A percentile compares a stretch with the other conserved stretches of the same genome.
These are phyloP conservation scores for Trichocomaceae sp. DNA, from an alignment of 2,329 filamentous ascomycete genomes.

Conservation along the genomic window DNA sequence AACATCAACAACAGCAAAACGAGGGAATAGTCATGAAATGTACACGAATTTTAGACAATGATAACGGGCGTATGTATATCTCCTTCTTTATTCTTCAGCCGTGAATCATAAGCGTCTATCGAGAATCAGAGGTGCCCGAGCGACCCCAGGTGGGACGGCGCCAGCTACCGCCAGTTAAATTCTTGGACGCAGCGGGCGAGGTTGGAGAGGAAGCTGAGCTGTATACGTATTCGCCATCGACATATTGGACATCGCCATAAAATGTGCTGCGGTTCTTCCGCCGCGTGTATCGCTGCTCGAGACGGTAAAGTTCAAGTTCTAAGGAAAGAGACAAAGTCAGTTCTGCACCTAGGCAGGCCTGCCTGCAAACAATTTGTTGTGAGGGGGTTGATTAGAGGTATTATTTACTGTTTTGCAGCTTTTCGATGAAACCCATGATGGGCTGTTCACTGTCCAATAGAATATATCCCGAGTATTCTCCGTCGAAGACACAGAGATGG, in stretches of 20 bases:
- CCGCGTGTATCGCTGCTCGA: constrained; percentile 91
- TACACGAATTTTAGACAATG: background rate
- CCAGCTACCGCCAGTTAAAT: constrained; percentile 21
- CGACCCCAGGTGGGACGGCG: constrained; percentile 11
- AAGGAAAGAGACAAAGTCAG: constrained; percentile 20
- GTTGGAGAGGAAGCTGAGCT: constrained; percentile 34
- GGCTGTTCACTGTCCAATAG: background rate
- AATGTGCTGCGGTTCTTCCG: constrained; percentile 86
- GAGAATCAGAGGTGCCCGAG: constrained; percentile 9
- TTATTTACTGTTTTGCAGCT: constrained; percentile 45
- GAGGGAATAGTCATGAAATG: background rate
- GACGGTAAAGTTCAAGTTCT: constrained; percentile 81
- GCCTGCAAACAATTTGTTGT: too few species aligned
- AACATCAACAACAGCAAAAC: background rate
- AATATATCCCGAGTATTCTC: background rate
- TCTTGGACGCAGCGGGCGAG: constrained; percentile 34
- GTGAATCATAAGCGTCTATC: constrained; percentile 13
- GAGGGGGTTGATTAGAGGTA: background rate
- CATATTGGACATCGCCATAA: constrained; percentile 80
- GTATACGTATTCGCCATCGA: constrained; percentile 94
- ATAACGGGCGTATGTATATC: background rate
- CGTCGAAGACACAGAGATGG: background rate
- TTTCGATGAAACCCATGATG: constrained; percentile 45
- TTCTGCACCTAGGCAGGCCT: too few species aligned
- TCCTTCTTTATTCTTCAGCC: background rate